These are phyloP conservation scores for Scheffersomyces parashehatae DNA, from an alignment of 1,139 yeast genomes.

Conservation along the genomic window DNA sequence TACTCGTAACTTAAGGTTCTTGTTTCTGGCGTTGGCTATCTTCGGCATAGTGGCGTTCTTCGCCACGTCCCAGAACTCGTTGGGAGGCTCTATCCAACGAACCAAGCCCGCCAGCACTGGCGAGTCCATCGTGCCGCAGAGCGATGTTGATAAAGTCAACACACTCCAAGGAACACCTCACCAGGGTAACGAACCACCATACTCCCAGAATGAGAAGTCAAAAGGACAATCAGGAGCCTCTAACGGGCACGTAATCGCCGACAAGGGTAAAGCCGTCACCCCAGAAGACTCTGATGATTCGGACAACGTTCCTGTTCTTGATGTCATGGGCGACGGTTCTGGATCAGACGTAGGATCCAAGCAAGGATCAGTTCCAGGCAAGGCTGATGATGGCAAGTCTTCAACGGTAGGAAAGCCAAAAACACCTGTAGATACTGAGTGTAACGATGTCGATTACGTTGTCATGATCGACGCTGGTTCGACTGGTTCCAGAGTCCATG, in stretches of 20 bases:
- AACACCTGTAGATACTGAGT: conserved; percentile 10
- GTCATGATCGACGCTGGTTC: conserved; percentile 98
- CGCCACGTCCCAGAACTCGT: conserved; percentile 32
- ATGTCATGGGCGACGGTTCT: too few species aligned
- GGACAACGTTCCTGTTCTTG: too few species aligned
- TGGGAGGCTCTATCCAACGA: conserved; percentile 26
- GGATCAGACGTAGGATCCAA: background rate
- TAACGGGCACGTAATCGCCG: conserved; percentile 21
- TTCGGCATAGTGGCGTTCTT: conserved; percentile 38
- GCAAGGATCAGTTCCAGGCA: background rate
- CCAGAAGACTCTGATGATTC: conserved; percentile 6
- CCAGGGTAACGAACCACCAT: conserved; percentile 39
- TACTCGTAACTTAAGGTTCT: conserved; percentile 39
- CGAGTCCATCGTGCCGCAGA: conserved; percentile 12
- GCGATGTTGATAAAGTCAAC: conserved; percentile 18
- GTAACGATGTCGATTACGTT: conserved; percentile 50
- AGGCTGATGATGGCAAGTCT: conserved; percentile 1
- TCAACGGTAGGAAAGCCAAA: background rate
- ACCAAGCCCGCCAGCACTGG: conserved; percentile 28
- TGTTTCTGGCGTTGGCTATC: conserved; percentile 35
- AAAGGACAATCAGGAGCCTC: background rate
- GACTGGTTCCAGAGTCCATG: conserved; percentile 93
- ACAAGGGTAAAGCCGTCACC: conserved; percentile 16
- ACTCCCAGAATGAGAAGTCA: conserved; percentile 16
- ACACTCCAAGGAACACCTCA: conserved; percentile 38